Percentiles rank a stretch among this genome's conserved stretches.
These are phyloP conservation scores for Lyophyllum decastes DNA, from an alignment of 768 basidiomycete genomes.

Conservation along the genomic window DNA sequence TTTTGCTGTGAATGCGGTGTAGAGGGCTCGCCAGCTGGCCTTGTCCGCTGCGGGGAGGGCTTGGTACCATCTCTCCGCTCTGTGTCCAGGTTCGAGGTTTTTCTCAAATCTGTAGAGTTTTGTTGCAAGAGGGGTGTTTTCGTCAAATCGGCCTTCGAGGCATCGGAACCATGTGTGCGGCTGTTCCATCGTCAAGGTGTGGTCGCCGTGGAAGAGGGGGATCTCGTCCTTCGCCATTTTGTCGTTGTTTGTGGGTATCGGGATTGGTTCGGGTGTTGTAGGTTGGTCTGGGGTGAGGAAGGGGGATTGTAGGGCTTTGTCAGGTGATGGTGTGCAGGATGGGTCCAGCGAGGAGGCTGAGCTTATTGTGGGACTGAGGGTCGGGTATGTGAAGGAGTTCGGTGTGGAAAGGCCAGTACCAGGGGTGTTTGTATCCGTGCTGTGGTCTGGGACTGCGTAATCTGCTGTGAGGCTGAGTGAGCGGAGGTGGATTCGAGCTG, in stretches of 20 bases:
- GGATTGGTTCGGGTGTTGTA: not conserved
- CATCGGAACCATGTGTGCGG: constrained; percentile 4
- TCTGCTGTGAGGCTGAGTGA: not conserved
- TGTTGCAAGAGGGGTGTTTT: not conserved
- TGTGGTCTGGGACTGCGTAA: not conserved
- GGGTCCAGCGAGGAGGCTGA: not conserved
- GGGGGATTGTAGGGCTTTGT: not conserved
- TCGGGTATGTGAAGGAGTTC: not conserved
- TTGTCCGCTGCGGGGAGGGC: not conserved
- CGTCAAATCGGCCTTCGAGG: not conserved
- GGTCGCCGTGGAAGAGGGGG: not conserved
- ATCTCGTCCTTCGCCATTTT: not conserved
- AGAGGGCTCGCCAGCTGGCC: not conserved
- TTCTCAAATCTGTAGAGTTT: not conserved
- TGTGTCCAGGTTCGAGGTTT: not conserved
- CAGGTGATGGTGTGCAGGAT: not conserved
- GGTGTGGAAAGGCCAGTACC: too few species aligned
- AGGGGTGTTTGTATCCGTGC: not conserved
- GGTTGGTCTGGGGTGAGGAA: not conserved
- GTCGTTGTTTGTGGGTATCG: not conserved
- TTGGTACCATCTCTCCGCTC: constrained; percentile 1
- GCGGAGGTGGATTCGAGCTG: not conserved
- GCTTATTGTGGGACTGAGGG: not conserved
- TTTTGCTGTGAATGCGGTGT: not conserved
- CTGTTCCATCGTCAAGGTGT: not conserved